Conservation (phyloP, 345 rosid genomes). For the Heritiera littoralis region DNA sequence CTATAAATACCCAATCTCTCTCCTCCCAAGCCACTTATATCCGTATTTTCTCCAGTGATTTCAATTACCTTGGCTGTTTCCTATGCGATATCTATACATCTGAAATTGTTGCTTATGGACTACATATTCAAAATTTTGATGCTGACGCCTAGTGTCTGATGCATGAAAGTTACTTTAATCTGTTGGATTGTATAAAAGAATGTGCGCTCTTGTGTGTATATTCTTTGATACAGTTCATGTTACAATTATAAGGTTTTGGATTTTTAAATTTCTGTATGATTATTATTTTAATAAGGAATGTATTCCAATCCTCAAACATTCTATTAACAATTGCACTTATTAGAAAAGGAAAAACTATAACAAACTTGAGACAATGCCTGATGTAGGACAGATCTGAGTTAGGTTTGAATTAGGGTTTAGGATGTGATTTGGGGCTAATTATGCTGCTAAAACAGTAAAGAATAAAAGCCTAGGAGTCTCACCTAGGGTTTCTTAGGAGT, state of each 20-base stretch:
- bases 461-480: too few species aligned
- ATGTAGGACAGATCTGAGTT: too few species aligned
- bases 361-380: background rate
- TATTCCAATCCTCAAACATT: background rate
- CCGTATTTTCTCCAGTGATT: background rate
- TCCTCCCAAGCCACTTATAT: background rate
- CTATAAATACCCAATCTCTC: background rate
- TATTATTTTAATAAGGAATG: background rate
- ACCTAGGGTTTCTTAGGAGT: too few species aligned
- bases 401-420: too few species aligned
- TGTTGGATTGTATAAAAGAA: background rate
- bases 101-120: constrained; percentile 1
- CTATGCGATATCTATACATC: background rate
- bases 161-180: background rate
- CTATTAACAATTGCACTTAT: background rate
- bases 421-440: too few species aligned
- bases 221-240: background rate
- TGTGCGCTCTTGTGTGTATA: background rate
- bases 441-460: too few species aligned
- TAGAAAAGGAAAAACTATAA: too few species aligned
- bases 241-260: background rate
- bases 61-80: background rate
- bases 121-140: background rate
- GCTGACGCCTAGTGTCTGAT: background rate
- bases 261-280: background rate